Evolutionary conservation across 352 stramenopile species (phyloP).

Genomic region (Globisporangium paddicum): DNA sequence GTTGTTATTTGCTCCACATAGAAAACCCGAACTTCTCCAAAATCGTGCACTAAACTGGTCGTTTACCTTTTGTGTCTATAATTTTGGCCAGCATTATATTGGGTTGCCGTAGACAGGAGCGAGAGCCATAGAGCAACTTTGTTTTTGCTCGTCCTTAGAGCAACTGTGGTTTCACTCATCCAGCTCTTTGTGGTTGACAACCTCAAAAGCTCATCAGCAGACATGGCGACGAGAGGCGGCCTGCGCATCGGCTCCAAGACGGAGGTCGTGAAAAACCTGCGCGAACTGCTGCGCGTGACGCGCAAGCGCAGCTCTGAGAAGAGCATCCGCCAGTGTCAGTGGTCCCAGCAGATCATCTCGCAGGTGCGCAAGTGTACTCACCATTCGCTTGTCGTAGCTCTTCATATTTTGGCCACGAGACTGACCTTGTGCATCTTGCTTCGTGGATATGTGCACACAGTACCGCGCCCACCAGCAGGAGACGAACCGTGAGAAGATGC

Average conservation of each 20-base stretch:
- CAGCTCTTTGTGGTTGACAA: too few species aligned
- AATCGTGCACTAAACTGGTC: too few species aligned
- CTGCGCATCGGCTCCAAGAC: constrained; percentile 79
- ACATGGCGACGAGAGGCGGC: constrained; percentile 49
- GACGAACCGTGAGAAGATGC: constrained; percentile 70
- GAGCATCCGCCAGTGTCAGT: constrained; percentile 49
- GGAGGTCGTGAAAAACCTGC: constrained; percentile 76
- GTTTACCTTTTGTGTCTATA: too few species aligned
- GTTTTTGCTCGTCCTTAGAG: too few species aligned
- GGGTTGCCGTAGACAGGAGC: too few species aligned
- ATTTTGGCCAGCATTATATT: too few species aligned
- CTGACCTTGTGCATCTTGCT: neutral
- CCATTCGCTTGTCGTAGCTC: neutral
- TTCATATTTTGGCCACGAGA: constrained; percentile 4
- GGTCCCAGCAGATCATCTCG: constrained; percentile 66
- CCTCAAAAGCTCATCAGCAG: constrained; percentile 3
- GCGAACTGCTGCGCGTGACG: constrained; percentile 61
- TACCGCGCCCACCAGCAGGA: constrained; percentile 71
- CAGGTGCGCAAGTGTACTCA: constrained; percentile 30
- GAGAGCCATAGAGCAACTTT: too few species aligned
- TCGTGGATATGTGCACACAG: constrained; percentile 19
- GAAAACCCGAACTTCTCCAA: too few species aligned
- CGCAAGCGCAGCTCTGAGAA: constrained; percentile 50
- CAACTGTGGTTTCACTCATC: too few species aligned
- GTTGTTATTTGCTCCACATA: too few species aligned